A percentile compares a stretch with the other conserved stretches of the same genome.
These are phyloP conservation scores for Hanseniaspora jakobsenii DNA, from an alignment of 805 yeast species.

Conservation along the genomic window DNA sequence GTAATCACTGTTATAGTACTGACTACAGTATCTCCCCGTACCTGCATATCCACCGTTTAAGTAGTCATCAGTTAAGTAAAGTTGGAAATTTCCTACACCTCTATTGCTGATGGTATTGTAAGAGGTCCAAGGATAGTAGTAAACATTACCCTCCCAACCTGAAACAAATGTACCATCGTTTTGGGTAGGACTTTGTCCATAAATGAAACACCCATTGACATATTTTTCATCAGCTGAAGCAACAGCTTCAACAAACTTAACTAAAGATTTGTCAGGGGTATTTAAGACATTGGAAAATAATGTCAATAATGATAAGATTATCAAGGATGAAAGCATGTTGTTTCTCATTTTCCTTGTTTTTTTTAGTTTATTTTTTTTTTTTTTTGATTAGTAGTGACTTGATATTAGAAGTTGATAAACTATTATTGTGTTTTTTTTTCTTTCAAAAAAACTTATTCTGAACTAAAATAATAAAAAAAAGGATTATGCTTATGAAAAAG, in stretches of 20 bases:
- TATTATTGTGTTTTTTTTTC: not conserved
- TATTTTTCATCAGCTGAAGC: constrained; percentile 2
- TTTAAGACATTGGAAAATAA: not conserved
- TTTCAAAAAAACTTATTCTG: too few relatives aligned
- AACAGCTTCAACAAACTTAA: constrained; percentile 8
- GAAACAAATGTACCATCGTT: not conserved
- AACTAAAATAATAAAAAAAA: too few relatives aligned
- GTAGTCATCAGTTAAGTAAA: constrained; percentile 4
- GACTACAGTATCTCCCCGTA: not conserved
- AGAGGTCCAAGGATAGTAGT: constrained; percentile 14
- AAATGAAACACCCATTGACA: constrained; percentile 15
- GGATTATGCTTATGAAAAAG: too few relatives aligned
- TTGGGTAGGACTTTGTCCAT: not conserved
- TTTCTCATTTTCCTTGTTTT: constrained; percentile 2
- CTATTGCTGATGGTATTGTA: not conserved
- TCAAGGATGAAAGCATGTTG: not conserved
- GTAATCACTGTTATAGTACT: not conserved
- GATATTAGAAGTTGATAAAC: not conserved
- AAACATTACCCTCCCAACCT: constrained; percentile 15
- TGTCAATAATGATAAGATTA: not conserved
- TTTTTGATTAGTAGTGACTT: too few relatives aligned
- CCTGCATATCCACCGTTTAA: constrained; percentile 13
- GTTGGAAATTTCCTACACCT: not conserved
- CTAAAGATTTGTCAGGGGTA: not conserved
- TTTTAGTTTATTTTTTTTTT: too few relatives aligned